phyloP scores from a whole-genome alignment of 1,139 yeast species.

The Candida sanyaensis region DNA sequence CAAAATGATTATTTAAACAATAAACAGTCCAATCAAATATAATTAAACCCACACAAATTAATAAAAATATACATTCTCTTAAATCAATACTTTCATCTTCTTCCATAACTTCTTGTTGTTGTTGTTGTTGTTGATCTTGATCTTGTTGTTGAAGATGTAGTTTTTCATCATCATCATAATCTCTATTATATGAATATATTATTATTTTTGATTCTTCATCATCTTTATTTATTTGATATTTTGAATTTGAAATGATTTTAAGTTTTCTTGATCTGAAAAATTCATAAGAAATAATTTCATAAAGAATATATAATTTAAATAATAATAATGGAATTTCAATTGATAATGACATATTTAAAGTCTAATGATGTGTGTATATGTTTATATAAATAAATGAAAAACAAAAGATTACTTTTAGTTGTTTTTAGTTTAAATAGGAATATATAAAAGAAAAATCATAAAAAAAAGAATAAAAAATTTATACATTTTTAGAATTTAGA shows the following conservation, averaged over 20 bases:
- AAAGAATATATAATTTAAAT: slow-evolving; percentile 2
- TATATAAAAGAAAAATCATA: too few relatives aligned
- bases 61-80: not conserved
- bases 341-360: not conserved
- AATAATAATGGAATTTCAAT: not conserved
- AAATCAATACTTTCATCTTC: slow-evolving; percentile 1
- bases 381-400: too few relatives aligned
- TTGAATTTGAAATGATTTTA: not conserved
- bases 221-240: slow-evolving; percentile 9
- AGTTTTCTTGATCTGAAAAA: not conserved
- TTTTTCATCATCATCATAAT: not conserved
- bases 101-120: not conserved
- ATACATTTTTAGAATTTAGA: too few relatives aligned
- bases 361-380: too few relatives aligned
- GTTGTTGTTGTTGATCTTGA: not conserved
- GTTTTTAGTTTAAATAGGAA: too few relatives aligned
- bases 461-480: too few relatives aligned
- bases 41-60: not conserved
- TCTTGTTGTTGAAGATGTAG: not conserved
- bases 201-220: slow-evolving; percentile 1
- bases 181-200: not conserved
- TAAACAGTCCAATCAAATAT: slow-evolving; percentile 4
- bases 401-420: too few relatives aligned
- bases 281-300: slow-evolving; percentile 1
- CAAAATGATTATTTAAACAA: not conserved